Evolutionary conservation across 1,284 basidiomycete genomes (phyloP), one percentile per base, ranked within the genome.

Genomic region (Taiwanofungus camphoratus): DNA sequence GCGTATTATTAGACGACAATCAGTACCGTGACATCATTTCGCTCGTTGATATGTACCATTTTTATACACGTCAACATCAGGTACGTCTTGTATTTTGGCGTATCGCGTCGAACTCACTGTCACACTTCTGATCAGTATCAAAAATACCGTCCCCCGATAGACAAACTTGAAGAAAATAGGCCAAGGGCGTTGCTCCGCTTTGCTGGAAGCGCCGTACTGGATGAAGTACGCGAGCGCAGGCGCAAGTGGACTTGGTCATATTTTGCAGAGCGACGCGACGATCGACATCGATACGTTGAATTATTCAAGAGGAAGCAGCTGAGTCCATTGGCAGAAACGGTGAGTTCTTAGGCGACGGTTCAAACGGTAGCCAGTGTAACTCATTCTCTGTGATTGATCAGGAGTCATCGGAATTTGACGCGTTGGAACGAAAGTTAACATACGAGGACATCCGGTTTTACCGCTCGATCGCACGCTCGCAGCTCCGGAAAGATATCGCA

Each of bases 361-460:
- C 15, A 32, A 38, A 15, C 12, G 36, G 29, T 22, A 12, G 8
- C 16, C n/a, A 20, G 24, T 22, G 40, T 46, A 3, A 27, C 39
- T 46, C 26, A 46, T 15, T 15, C n/a, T 8, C 5, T 20, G 21
- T 20, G 6, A n/a, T 21, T 16, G 9, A 33, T n/a, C 52, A 92
- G 82, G 91, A 93, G 36, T 52, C 68, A 23, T 62, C 69, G 38
- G 69, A 68, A 4, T 67, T 97, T 20, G 74, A 80, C 36, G 71
- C 68, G 1, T 68, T 99, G 40, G 97, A 99, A 62, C 69, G 65
- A 53, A 91, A 90, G 60, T 73, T 99, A 9, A 77, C 82, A 1
- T 99, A 98, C 59, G 92, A 97, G 61, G 96, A 99, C 57, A 88
- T 99, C 41, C 86, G 96, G 9, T 98, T 98, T 66, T 99, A 98